These are phyloP conservation scores for Cercospora sp. DNA, from an alignment of 2,329 filamentous ascomycete genomes.

Conservation along the genomic window DNA sequence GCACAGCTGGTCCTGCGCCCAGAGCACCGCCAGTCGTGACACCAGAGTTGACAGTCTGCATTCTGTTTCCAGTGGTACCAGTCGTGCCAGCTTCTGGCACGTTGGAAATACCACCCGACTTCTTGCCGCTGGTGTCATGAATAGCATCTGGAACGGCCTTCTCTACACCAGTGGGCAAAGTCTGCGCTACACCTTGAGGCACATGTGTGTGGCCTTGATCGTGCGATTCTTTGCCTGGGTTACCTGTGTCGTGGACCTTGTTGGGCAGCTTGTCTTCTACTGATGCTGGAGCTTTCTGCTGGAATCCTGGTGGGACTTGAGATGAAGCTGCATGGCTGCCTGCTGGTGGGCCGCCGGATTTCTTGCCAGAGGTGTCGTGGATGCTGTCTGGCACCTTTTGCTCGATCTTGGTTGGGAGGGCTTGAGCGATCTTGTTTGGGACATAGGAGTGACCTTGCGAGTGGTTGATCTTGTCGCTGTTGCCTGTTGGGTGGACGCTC, in stretches of 20 bases:
- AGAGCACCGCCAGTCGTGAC: neutral
- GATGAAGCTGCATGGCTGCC: constrained; percentile 13
- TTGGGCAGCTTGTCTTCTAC: constrained; percentile 20
- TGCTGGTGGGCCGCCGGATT: constrained; percentile 3
- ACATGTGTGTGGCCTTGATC: constrained; percentile 17
- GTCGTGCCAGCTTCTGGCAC: neutral
- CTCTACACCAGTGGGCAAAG: constrained; percentile 16
- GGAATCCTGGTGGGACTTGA: constrained; percentile 15
- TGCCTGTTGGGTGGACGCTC: constrained; percentile 15
- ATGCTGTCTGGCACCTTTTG: constrained; percentile 17
- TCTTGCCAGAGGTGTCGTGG: constrained; percentile 16
- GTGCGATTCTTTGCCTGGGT: constrained; percentile 7
- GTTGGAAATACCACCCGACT: constrained; percentile 1
- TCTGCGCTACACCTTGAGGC: constrained; percentile 16
- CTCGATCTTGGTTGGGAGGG: constrained; percentile 19
- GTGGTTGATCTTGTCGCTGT: constrained; percentile 20
- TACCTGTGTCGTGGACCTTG: constrained; percentile 20
- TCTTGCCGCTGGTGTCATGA: constrained; percentile 20
- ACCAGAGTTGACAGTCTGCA: neutral
- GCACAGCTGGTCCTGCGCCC: constrained; percentile 3
- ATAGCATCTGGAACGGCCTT: constrained; percentile 18
- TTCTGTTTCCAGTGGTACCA: neutral
- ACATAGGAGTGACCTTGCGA: constrained; percentile 11
- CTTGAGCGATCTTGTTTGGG: constrained; percentile 19
- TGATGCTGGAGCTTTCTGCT: constrained; percentile 12